Evolutionary conservation across 1,139 yeast genomes (phyloP).

Genomic region (Taphrina sp.): DNA sequence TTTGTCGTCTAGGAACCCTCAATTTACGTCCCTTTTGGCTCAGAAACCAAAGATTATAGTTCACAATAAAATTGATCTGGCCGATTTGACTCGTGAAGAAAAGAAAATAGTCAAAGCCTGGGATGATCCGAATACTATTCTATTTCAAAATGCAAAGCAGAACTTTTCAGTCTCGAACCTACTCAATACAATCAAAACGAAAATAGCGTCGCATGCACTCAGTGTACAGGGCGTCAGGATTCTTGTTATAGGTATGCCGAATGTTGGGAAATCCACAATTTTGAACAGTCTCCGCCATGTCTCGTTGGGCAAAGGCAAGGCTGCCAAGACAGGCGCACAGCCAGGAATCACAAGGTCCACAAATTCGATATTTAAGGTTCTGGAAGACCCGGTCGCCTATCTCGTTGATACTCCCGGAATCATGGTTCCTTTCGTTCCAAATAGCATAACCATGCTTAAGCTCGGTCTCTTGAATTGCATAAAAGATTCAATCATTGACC

Average conservation of each 20-base stretch:
- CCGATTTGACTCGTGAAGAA: constrained; percentile 19
- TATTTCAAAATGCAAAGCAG: constrained; percentile 13
- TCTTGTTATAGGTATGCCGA: constrained; percentile 91
- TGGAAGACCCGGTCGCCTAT: constrained; percentile 59
- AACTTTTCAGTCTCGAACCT: constrained; percentile 2
- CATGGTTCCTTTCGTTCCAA: constrained; percentile 56
- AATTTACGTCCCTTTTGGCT: constrained; percentile 68
- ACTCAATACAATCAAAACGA: constrained; percentile 8
- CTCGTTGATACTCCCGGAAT: constrained; percentile 87
- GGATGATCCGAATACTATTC: constrained; percentile 13
- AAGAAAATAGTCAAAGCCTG: constrained; percentile 9
- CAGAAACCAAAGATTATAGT: constrained; percentile 60
- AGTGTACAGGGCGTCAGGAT: constrained; percentile 71
- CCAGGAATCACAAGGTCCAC: constrained; percentile 89
- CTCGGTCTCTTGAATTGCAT: constrained; percentile 76
- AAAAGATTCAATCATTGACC: constrained; percentile 69
- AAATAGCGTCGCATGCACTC: constrained; percentile 1
- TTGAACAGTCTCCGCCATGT: constrained; percentile 69
- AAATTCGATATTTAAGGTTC: constrained; percentile 69
- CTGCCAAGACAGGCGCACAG: constrained; percentile 79
- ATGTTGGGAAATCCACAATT: constrained; percentile 93
- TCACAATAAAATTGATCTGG: constrained; percentile 65
- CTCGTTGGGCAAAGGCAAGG: constrained; percentile 55
- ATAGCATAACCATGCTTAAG: constrained; percentile 70
- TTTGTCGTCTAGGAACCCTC: constrained; percentile 70